phyloP scores from a whole-genome alignment of 139 green algal genomes.

The Spirogloea muscicola region DNA sequence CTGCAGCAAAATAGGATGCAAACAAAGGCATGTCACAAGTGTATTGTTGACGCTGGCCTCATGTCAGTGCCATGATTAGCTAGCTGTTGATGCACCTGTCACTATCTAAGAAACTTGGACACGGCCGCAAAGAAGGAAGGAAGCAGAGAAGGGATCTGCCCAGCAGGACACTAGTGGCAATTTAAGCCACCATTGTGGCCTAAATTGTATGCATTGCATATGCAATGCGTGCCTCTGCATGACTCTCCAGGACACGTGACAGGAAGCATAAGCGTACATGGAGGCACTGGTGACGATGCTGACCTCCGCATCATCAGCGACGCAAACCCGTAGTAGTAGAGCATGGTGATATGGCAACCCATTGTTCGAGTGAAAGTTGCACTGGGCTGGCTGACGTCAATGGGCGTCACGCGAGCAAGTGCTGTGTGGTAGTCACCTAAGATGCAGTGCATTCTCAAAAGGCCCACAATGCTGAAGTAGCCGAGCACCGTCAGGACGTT shows the following conservation, averaged over 20 bases:
- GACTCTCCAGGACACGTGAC: no score
- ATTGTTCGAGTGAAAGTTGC: slow-evolving; percentile 73
- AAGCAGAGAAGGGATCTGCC: not conserved
- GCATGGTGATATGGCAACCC: slow-evolving; percentile 79
- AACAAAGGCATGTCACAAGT: not conserved
- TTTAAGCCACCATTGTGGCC: no score
- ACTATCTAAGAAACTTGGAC: not conserved
- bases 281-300: no score
- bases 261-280: no score
- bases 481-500: slow-evolving; percentile 95
- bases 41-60: not conserved
- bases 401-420: slow-evolving; percentile 56
- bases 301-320: slow-evolving; percentile 79
- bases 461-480: slow-evolving; percentile 90
- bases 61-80: not conserved
- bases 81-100: not conserved
- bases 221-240: no score
- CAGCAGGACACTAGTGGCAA: not conserved
- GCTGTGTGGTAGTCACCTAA: slow-evolving; percentile 84
- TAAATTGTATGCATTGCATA: no score
- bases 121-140: not conserved
- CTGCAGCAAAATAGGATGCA: slow-evolving; percentile 44
- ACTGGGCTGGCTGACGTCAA: slow-evolving; percentile 61
- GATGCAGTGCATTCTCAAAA: slow-evolving; percentile 84
- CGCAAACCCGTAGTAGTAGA: slow-evolving; percentile 92